Percentiles rank a stretch among this genome's conserved stretches.
Conservation (phyloP, 2,329 filamentous ascomycete genomes). For the Epicoccum nigrum region DNA sequence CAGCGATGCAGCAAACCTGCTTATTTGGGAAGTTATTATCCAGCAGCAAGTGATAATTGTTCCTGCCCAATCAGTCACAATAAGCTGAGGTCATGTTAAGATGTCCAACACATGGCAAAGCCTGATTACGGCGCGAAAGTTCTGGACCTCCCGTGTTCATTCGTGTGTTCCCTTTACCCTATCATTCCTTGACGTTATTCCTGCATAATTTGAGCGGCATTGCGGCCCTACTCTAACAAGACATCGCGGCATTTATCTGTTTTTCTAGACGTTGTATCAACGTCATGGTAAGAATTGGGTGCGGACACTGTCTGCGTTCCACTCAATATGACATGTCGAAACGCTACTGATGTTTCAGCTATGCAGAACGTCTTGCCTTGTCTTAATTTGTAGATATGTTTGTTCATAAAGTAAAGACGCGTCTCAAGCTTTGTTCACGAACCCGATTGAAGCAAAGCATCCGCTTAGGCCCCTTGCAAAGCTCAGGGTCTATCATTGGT, state of each 20-base stretch:
- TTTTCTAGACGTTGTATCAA: background rate
- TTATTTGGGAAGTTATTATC: constrained; percentile 10
- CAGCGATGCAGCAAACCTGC: constrained; percentile 16
- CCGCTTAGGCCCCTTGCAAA: background rate
- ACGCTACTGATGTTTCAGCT: background rate
- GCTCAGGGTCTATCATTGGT: constrained; percentile 9
- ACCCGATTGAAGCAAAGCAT: background rate
- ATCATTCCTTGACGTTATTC: too few species aligned
- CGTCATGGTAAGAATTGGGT: background rate
- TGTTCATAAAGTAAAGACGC: too few species aligned
- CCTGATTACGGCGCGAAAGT: background rate
- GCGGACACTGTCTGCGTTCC: background rate
- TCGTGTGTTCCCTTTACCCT: background rate
- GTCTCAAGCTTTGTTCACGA: too few species aligned
- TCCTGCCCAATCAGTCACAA: constrained; percentile 14
- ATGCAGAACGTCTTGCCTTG: background rate
- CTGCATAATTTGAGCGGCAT: too few species aligned
- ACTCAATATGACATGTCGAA: background rate
- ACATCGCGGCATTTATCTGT: background rate
- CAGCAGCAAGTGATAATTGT: constrained; percentile 9
- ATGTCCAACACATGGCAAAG: background rate
- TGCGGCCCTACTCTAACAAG: background rate
- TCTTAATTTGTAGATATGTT: too few species aligned
- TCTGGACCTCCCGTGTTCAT: background rate
- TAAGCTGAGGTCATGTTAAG: background rate